Percentiles rank a stretch among this genome's conserved stretches.
Conservation (phyloP, 257 asterid genomes). For the Solanum neorickii region DNA sequence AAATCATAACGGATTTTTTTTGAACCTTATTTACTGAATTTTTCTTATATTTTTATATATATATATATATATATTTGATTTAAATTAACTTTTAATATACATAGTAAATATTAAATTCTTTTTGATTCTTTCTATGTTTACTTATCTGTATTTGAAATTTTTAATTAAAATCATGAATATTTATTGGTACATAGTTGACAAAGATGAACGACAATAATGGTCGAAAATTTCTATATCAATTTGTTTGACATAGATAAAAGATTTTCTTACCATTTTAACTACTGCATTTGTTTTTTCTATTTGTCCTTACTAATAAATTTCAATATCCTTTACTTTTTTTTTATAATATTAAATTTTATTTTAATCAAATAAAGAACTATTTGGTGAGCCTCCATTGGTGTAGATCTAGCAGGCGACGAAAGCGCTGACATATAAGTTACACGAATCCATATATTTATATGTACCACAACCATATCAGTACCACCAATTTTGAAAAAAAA, state of each 20-base stretch:
- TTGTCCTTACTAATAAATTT: not conserved
- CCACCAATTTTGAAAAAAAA: too few relatives aligned
- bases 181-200: not conserved
- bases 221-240: not conserved
- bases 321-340: not conserved
- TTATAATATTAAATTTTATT: too few relatives aligned
- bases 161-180: not conserved
- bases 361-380: not conserved
- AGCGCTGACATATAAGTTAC: not conserved
- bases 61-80: too few relatives aligned
- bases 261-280: not conserved
- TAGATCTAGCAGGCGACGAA: not conserved
- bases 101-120: too few relatives aligned
- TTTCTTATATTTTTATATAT: too few relatives aligned
- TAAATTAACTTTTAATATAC: too few relatives aligned
- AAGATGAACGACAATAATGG: not conserved
- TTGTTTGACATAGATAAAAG: not conserved
- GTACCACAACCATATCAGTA: not conserved
- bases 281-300: not conserved
- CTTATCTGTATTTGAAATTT: not conserved
- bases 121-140: too few relatives aligned
- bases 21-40: too few relatives aligned
- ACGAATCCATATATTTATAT: not conserved
- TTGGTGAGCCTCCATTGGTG: not conserved
- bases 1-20: too few relatives aligned